phyloP scores from a whole-genome alignment of 2,329 filamentous ascomycete species.

The Berkeleyomyces basicola region DNA sequence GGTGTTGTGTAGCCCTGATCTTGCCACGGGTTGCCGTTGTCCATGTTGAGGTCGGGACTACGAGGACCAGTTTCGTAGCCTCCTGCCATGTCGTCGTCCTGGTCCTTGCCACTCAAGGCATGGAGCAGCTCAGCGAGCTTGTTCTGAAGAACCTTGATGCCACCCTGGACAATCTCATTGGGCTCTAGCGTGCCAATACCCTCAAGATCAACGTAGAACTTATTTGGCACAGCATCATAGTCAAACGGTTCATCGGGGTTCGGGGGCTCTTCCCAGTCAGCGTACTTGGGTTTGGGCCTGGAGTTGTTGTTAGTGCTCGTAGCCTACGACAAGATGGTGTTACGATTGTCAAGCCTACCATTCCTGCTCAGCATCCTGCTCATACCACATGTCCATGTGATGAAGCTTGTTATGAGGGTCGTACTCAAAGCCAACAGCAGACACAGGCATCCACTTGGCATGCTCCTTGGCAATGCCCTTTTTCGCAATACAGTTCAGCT shows the following conservation, averaged over 20 bases:
- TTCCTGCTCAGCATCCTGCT: constrained; percentile 61
- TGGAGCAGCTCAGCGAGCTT: constrained; percentile 73
- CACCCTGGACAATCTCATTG: constrained; percentile 74
- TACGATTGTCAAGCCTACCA: constrained; percentile 43
- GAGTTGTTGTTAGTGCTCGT: constrained; percentile 14
- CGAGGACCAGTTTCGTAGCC: constrained; percentile 47
- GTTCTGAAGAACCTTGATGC: constrained; percentile 73
- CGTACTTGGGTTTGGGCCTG: constrained; percentile 70
- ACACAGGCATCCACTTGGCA: constrained; percentile 89
- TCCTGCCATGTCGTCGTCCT: constrained; percentile 22
- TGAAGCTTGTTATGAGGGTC: constrained; percentile 92
- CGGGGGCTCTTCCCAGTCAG: constrained; percentile 60
- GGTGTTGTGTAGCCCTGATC: constrained; percentile 54
- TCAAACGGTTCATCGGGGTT: constrained; percentile 78
- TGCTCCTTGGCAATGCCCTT: constrained; percentile 99
- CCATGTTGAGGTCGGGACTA: constrained; percentile 47
- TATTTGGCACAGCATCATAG: constrained; percentile 67
- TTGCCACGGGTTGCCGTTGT: constrained; percentile 39
- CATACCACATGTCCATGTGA: constrained; percentile 90
- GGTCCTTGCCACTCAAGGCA: constrained; percentile 36
- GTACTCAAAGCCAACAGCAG: constrained; percentile 92
- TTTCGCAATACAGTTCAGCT: constrained; percentile 84
- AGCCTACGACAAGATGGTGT: not conserved
- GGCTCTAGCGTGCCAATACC: constrained; percentile 75
- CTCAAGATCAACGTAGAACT: constrained; percentile 92